Base-by-base conservation (phyloP, 164 flowering plant species). In the Vitis amurensis region DNA sequence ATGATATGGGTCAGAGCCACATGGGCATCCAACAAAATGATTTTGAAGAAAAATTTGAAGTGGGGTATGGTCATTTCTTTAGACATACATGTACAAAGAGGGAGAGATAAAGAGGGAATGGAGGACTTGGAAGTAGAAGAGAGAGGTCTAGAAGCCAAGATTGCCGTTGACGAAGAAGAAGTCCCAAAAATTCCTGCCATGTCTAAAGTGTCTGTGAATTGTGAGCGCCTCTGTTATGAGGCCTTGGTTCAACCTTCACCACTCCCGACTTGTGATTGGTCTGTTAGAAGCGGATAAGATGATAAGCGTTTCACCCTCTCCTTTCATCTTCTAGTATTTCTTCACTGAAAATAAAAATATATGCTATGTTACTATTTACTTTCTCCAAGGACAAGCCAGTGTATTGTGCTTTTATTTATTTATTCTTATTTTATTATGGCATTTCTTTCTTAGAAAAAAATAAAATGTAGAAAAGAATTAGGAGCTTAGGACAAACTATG, bases 131-230 rank as follows among this genome's bases (percentile, higher is more conserved):
- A 47, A 57, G 78, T 31, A 67, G 88, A 79, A 76, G 81, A 78
- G 68, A 78, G 75, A 50, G 82, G 55, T 16, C 70, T 64, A 70
- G 87, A 82, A 64, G 88, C 69, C 17, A 78, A 75, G 63, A 83
- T 63, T 5, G 88, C 79, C 2, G 86, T 12, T 4, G 44, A 3
- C 0, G 44, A 37, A 37, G 88, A 83, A 69, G 87, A 77, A 51
- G 84, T 55, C 61, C 84, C 82, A 3, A 83, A 67, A 11, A 75
- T 52, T 8, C 79, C 73, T 37, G 84, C 84, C 84, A 81, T 83
- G 59, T 2, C 3, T 31, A 11, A 49, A 37, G 44, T 37, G 44
- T 4, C 3, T 47, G 27, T 1, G 50, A n/a, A 44, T 47, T n/a
- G 56, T 11, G 56, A 53, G 65, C 52, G 11, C 11, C 4, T 37